Base-by-base conservation (phyloP, 140 eudicot species). In the Oenanthe javanica region DNA sequence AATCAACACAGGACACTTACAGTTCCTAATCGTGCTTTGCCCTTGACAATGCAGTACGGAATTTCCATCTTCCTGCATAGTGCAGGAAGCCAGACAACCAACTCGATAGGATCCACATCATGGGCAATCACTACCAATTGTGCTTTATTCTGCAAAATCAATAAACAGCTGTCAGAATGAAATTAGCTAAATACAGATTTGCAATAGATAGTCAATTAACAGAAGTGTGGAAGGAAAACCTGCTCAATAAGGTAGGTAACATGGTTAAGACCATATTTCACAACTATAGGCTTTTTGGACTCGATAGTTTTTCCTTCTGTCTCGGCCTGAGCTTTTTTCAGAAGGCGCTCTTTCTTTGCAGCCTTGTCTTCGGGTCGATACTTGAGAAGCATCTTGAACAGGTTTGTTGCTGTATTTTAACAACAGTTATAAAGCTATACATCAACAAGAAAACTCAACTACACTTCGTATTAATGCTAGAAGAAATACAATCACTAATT, bases 31-130 rank as follows among this genome's bases (percentile, higher is more conserved):
- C 91, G 85, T 21, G 93, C 85, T 79, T 91, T 91, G 10, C 96
- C 96, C 86, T 91, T 91, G 1, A 91, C 93, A 40, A 91, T 89
- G 84, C 93, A 89, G 87, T 91, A 91, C 9, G 96, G 69, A 77
- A 93, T 88, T 79, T 93, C 98, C 93, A 93, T 91, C 83, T 93
- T 93, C 77, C 96, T 88, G 87, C 96, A 91, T 64, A 93, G 50
- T 0, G 93, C 91, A 13, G 93, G 98, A 43, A 89, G 93, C 96
- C 94, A 93, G 75, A 93, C 93, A 25, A 91, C 96, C 84, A 93
- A 64, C 86, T 90, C 97, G 14, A 93, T 91, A 2, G 98, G 98
- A 84, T 93, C 98, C 19, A 93, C 97, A 82, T 93, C 97, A 82
- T 91, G 97, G 45, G 97, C 98, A 82, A 93, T 91, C 50, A 91